Base-by-base conservation (phyloP, 164 flowering plant genomes). In the Dillenia turbinata region DNA sequence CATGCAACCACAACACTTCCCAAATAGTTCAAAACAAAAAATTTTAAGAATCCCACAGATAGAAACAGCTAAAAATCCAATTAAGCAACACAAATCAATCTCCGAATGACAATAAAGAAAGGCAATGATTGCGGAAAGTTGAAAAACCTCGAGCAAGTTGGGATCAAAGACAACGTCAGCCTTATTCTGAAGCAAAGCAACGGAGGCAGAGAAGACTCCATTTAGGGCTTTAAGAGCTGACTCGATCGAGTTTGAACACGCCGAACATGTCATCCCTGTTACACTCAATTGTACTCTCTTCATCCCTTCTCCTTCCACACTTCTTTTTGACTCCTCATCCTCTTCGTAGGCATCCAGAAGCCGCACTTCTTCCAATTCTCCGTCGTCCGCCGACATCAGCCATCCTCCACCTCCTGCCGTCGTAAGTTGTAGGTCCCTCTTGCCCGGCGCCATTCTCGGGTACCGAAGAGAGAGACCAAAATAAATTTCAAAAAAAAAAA, bases 191-290 rank as follows among this genome's bases (percentile, higher is more conserved):
- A 95, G 79, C 75, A 95, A 66, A 14, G 96, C 92, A 9, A 92
- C 99, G n/a, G 96, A 80, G 40, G 96, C 98, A 5, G 51, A 58
- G 0, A 71, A 54, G 19, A 95, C 93, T 12, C 97, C 97, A 43
- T 71, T 14, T 24, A 88, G 57, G 19, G 71, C 56, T 46, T 11
- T 50, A 12, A 95, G 72, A 49, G 97, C 98, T 9, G 68, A 69
- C 66, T 92, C 96, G 1, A 95, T 85, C 14, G 97, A 90, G 70
- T 78, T 88, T 4, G 99, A 90, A 68, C 99, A 95, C 7, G 99
- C 99, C 0, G 97, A 83, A 62, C 99, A 92, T 1, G 98, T 95
- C 99, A 95, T 95, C 55, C 99, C 99, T 0, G 83, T 73, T 9
- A 95, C 77, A 16, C 78, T 71, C 3, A 92, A 83, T 73, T 87